Evolutionary conservation across 805 yeast species (phyloP), one percentile per base, ranked within the genome.

Genomic region (Lipomyces starkeyi): DNA sequence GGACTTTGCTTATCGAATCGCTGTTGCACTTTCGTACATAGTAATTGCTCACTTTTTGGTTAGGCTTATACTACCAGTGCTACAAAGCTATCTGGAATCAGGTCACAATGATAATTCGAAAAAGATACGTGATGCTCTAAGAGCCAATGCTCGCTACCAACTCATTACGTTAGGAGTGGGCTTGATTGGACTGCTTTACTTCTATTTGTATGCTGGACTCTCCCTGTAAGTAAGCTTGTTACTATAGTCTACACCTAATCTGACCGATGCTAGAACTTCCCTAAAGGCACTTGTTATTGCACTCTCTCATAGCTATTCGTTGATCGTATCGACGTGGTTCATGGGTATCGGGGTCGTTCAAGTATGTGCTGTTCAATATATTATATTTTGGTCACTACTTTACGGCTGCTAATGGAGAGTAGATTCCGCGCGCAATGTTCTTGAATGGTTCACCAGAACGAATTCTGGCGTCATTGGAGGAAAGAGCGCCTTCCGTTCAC

Each of bases 311-410:
- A 87, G 89, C 25, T 91, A 91, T 76, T 85, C 96, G 0, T 81
- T 91, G 74, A 81, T 88, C 1, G 74, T 91, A 43, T 93, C 94
- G 1, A 83, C 90, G 27, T 91, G 95, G 94, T 79, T 91, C 66
- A 87, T 91, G 90, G 91, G 94, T 2, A 93, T 91, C 76, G 97
- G 97, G 0, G 78, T 90, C 60, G 84, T 90, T 20, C 83, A 84
- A 57, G 81, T 69, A 61, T 29, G 69, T 32, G 22, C 27, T 52
- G 3, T n/a, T 3, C 34, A 27, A 9, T 2, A 5, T 29, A n/a
- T 34, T 7, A 14, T 34, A 13, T 35, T 14, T 7, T n/a, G 29
- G 34, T n/a, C 22, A 20, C 9, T 9, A 20, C 11, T 17, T 58
- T 20, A n/a, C 53, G 37, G 8, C 49, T 29, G 43, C 20, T 32